A percentile compares a stretch with the other conserved stretches of the same genome.
phyloP scores from a whole-genome alignment of 345 rosid species.

The Cardamine resedifolia region DNA sequence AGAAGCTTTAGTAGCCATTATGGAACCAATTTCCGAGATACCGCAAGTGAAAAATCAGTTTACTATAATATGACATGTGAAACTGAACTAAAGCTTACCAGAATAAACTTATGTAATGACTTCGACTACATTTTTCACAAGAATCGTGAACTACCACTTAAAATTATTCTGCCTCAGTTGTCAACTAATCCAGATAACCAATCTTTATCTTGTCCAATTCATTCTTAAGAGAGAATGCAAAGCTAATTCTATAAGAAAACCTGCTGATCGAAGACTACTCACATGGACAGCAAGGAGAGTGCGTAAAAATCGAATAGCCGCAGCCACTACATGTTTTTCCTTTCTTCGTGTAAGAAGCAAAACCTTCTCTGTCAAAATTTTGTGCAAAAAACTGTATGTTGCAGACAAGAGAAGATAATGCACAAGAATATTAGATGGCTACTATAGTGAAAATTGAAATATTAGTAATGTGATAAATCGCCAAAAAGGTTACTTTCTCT shows the following conservation, averaged over 20 bases:
- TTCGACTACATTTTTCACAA: conserved; percentile 7
- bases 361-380: conserved; percentile 67
- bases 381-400: conserved; percentile 74
- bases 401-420: conserved; percentile 41
- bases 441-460: conserved; percentile 6
- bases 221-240: conserved; percentile 9
- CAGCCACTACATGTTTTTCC: conserved; percentile 82
- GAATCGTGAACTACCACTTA: neutral
- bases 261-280: conserved; percentile 38
- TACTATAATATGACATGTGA: conserved; percentile 12
- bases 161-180: neutral
- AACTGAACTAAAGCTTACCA: conserved; percentile 7
- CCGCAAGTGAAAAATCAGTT: neutral
- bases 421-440: conserved; percentile 14
- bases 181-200: conserved; percentile 17
- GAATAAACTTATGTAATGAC: neutral
- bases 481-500: conserved; percentile 63
- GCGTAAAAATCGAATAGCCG: conserved; percentile 84
- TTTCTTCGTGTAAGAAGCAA: conserved; percentile 64
- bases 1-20: neutral
- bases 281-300: conserved; percentile 71
- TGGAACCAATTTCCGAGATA: neutral
- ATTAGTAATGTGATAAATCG: conserved; percentile 2
- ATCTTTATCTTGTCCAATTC: neutral
- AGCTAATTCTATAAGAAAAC: neutral